Evolutionary conservation across 1,139 yeast species (phyloP).

Genomic region (Pichia sp.): DNA sequence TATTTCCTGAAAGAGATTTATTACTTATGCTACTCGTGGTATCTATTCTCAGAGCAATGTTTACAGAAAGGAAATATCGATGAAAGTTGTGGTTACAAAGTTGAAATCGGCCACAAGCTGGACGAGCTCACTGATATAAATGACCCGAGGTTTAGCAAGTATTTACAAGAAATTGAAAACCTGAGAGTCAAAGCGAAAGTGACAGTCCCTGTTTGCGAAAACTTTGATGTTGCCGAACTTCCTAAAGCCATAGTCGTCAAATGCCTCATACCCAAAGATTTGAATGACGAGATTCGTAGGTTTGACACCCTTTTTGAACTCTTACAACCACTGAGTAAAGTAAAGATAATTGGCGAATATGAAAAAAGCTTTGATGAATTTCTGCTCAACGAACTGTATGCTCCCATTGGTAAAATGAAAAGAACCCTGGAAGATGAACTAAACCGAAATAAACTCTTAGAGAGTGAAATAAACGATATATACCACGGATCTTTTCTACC

Average conservation of each 20-base stretch:
- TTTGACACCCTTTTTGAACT: background rate
- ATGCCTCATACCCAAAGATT: slow-evolving; percentile 30
- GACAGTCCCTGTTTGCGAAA: slow-evolving; percentile 13
- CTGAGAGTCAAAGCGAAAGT: slow-evolving; percentile 28
- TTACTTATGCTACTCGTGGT: slow-evolving; percentile 64
- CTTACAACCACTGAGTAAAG: background rate
- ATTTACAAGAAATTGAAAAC: slow-evolving; percentile 13
- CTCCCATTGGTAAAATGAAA: slow-evolving; percentile 36
- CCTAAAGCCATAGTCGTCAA: slow-evolving; percentile 51
- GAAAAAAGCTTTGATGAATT: slow-evolving; percentile 56
- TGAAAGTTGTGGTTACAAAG: slow-evolving; percentile 54
- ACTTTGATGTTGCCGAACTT: slow-evolving; percentile 24
- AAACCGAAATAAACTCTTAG: background rate
- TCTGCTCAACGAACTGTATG: slow-evolving; percentile 40
- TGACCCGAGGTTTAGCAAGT: background rate
- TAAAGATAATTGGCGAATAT: slow-evolving; percentile 42
- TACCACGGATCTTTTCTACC: slow-evolving; percentile 34
- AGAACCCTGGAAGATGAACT: background rate
- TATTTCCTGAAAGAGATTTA: slow-evolving; percentile 38
- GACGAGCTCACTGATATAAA: background rate
- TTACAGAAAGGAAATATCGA: slow-evolving; percentile 53
- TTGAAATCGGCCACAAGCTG: slow-evolving; percentile 34
- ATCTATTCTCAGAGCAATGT: slow-evolving; percentile 45
- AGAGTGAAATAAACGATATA: background rate
- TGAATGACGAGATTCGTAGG: slow-evolving; percentile 15